These are phyloP conservation scores for Pseudogymnoascus sp. DNA, from an alignment of 2,329 filamentous ascomycete genomes.

Conservation along the genomic window DNA sequence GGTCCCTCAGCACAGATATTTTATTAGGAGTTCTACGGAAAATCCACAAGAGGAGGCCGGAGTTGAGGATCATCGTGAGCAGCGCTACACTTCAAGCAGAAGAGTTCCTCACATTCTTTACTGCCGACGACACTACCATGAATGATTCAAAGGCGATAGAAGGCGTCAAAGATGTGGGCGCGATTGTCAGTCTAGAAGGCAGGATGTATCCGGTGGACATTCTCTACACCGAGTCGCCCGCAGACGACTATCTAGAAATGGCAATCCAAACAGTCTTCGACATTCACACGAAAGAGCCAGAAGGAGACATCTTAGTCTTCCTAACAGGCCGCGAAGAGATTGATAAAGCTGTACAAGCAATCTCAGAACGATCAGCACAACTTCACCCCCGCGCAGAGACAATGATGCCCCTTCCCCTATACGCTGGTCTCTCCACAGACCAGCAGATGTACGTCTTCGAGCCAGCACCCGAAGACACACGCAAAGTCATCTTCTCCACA, in stretches of 20 bases:
- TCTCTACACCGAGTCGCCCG: constrained; percentile 68
- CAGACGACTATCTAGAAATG: constrained; percentile 79
- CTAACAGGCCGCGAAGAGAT: constrained; percentile 92
- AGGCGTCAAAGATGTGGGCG: constrained; percentile 37
- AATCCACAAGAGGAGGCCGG: constrained; percentile 68
- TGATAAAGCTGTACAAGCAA: constrained; percentile 68
- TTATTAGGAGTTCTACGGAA: constrained; percentile 87
- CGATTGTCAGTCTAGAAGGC: constrained; percentile 79
- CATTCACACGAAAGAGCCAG: constrained; percentile 71
- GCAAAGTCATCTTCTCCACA: constrained; percentile 88
- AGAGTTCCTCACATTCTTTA: constrained; percentile 75
- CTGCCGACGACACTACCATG: constrained; percentile 23
- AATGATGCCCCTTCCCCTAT: constrained; percentile 70
- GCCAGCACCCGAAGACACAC: constrained; percentile 66
- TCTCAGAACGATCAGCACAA: constrained; percentile 62
- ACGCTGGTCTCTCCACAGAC: constrained; percentile 80
- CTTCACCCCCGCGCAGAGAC: constrained; percentile 51
- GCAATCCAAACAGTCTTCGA: constrained; percentile 78
- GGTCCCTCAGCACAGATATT: constrained; percentile 86
- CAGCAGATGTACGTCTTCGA: constrained; percentile 96
- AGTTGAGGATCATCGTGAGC: constrained; percentile 81
- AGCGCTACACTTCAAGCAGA: constrained; percentile 91
- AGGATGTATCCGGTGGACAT: constrained; percentile 83
- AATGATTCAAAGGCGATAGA: constrained; percentile 10
- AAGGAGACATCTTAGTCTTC: constrained; percentile 86